These are phyloP conservation scores for Daucus carota DNA, from an alignment of 129 eudicot genomes.

Conservation along the genomic window DNA sequence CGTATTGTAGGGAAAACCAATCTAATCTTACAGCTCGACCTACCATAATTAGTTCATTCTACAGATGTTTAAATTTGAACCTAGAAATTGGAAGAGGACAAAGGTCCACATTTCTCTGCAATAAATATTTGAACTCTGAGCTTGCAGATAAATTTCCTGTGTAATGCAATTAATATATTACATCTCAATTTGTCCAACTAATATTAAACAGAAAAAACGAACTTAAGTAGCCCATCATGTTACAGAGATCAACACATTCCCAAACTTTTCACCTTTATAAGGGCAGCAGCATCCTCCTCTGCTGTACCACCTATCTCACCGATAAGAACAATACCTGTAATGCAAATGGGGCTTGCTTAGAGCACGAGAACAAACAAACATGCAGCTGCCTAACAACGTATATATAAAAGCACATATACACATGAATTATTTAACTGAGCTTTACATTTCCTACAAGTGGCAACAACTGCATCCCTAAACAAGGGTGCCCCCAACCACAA, in stretches of 20 bases:
- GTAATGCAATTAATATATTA: not conserved
- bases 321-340: constrained; percentile 84
- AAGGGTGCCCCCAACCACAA: not conserved
- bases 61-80: not conserved
- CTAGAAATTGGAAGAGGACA: not conserved
- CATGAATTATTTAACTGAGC: not conserved
- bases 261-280: constrained; percentile 62
- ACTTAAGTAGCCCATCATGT: not conserved
- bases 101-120: not conserved
- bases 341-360: not conserved
- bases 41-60: too few relatives aligned
- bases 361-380: not conserved
- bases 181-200: not conserved
- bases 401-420: not conserved
- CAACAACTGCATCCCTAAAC: not conserved
- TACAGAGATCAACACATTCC: not conserved
- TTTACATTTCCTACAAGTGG: not conserved
- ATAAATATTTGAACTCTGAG: not conserved
- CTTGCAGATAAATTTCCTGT: not conserved
- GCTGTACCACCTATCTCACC: constrained; percentile 99
- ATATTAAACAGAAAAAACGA: not conserved
- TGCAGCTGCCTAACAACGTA: not conserved
- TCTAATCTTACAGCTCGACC: too few relatives aligned
- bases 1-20: too few relatives aligned
- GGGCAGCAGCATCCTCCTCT: constrained; percentile 99